These are phyloP conservation scores for Aureobasidium melanogenum DNA, from an alignment of 2,329 filamentous ascomycete genomes.

Conservation along the genomic window DNA sequence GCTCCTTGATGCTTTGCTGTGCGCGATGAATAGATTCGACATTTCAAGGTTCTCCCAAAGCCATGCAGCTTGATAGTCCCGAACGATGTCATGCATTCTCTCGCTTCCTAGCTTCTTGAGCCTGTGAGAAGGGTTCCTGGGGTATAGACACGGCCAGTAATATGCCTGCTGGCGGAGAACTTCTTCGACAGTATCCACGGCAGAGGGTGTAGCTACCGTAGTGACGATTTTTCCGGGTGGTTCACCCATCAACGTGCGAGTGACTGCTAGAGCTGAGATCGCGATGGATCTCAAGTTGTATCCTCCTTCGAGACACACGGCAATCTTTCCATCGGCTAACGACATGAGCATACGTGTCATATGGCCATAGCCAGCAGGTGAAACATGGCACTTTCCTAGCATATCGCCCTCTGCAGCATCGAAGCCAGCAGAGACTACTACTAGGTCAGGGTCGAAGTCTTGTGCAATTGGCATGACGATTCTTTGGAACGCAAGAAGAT, in stretches of 20 bases:
- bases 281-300: constrained; percentile 94
- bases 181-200: constrained; percentile 47
- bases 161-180: constrained; percentile 51
- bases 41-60: constrained; percentile 68
- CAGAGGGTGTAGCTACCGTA: constrained; percentile 40
- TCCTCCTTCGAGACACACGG: constrained; percentile 88
- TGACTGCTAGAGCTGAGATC: constrained; percentile 82
- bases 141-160: constrained; percentile 85
- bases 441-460: constrained; percentile 88
- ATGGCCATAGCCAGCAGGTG: constrained; percentile 84
- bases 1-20: constrained; percentile 61
- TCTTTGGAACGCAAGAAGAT: constrained; percentile 91
- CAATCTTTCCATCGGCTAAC: constrained; percentile 77
- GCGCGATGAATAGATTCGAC: constrained; percentile 70
- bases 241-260: constrained; percentile 88
- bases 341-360: constrained; percentile 99
- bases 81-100: constrained; percentile 70
- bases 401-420: constrained; percentile 92
- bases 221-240: constrained; percentile 57
- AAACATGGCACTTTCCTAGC: constrained; percentile 85
- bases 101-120: constrained; percentile 37
- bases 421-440: constrained; percentile 92
- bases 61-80: constrained; percentile 63
- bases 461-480: constrained; percentile 93
- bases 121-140: constrained; percentile 40